Evolutionary conservation across 1,139 yeast genomes (phyloP).

Genomic region (Suhomyces kunorum): DNA sequence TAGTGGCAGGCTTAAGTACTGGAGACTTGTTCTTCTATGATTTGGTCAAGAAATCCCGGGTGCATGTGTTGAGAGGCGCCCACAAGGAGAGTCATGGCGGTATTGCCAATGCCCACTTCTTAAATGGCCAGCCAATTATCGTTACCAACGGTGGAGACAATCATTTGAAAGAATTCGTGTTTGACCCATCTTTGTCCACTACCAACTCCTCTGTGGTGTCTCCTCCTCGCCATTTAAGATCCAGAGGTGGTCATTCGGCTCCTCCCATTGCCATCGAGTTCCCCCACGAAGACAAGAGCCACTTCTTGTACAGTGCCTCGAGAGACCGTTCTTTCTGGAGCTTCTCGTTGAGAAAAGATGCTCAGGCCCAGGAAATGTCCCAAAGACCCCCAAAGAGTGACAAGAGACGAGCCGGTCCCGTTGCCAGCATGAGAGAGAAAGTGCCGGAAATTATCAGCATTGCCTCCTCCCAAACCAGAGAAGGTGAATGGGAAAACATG

Average conservation of each 20-base stretch:
- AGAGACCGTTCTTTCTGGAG: conserved; percentile 87
- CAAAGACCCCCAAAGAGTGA: conserved; percentile 66
- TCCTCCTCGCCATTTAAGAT: conserved; percentile 89
- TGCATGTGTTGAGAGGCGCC: conserved; percentile 72
- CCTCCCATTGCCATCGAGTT: conserved; percentile 82
- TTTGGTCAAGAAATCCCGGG: conserved; percentile 66
- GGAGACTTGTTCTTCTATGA: conserved; percentile 91
- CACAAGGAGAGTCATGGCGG: conserved; percentile 81
- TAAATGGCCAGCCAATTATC: conserved; percentile 89
- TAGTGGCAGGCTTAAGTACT: conserved; percentile 74
- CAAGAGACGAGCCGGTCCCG: conserved; percentile 60
- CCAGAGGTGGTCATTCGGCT: conserved; percentile 95
- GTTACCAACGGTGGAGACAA: conserved; percentile 95
- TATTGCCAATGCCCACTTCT: conserved; percentile 69
- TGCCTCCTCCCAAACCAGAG: conserved; percentile 75
- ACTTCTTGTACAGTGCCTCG: conserved; percentile 83
- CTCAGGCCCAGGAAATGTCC: conserved; percentile 92
- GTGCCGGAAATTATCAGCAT: conserved; percentile 76
- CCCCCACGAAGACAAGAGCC: conserved; percentile 77
- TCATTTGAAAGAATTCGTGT: conserved; percentile 83
- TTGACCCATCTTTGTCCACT: conserved; percentile 83
- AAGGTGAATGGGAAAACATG: conserved; percentile 93
- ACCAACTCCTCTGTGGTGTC: conserved; percentile 67
- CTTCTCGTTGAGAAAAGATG: conserved; percentile 90
- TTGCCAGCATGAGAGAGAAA: conserved; percentile 55